phyloP scores from a whole-genome alignment of 2,329 filamentous ascomycete genomes.

The Fusarium abutilonis region DNA sequence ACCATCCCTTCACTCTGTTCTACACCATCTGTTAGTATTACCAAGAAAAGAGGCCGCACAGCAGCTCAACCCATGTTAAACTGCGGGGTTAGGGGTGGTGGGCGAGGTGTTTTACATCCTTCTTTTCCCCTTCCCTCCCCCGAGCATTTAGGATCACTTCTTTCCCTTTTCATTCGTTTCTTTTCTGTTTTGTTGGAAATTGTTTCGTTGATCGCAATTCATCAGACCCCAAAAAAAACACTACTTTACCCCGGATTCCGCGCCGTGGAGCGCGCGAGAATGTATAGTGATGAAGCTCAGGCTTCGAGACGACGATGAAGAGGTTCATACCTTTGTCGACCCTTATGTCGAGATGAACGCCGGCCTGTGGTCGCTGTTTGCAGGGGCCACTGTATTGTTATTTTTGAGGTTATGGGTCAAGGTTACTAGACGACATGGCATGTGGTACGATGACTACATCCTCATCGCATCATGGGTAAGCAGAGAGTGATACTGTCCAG shows the following conservation, averaged over 20 bases:
- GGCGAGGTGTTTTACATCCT: conserved; percentile 4
- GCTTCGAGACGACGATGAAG: conserved; percentile 41
- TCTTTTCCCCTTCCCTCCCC: conserved; percentile 29
- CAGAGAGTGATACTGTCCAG: background rate
- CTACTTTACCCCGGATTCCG: conserved; percentile 1
- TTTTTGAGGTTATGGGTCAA: conserved; percentile 50
- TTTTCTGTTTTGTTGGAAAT: background rate
- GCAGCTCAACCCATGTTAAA: background rate
- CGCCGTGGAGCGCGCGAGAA: conserved; percentile 15
- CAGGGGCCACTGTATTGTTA: conserved; percentile 47
- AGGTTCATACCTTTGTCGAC: conserved; percentile 44
- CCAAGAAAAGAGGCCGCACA: background rate
- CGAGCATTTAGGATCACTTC: background rate
- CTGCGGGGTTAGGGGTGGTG: conserved; percentile 3
- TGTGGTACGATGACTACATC: conserved; percentile 55
- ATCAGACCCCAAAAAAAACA: conserved; percentile 3
- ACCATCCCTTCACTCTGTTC: background rate
- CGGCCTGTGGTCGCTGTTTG: conserved; percentile 50
- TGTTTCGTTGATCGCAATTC: conserved; percentile 11
- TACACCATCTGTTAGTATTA: background rate
- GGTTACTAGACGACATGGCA: conserved; percentile 48
- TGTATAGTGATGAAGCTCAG: conserved; percentile 38
- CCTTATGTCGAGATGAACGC: conserved; percentile 48
- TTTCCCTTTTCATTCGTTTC: conserved; percentile 6
- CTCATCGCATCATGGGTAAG: conserved; percentile 52